Conservation (phyloP, 805 yeast genomes). For the Sugiyamaella qingdaonensis region DNA sequence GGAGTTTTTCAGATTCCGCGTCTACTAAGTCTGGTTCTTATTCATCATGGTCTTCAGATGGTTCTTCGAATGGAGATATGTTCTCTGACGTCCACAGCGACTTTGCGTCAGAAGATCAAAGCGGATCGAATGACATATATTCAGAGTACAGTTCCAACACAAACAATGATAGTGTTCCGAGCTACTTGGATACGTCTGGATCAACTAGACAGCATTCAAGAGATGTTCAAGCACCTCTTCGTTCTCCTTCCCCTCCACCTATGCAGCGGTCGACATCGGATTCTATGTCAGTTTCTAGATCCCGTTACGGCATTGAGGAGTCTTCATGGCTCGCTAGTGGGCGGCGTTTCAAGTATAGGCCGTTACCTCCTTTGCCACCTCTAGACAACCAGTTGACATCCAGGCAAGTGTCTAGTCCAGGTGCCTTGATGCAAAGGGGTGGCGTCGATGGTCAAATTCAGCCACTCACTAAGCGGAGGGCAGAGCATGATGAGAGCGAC, state of each 20-base stretch:
- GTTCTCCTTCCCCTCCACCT: background rate
- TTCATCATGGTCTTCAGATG: background rate
- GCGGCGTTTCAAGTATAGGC: background rate
- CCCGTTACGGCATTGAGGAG: background rate
- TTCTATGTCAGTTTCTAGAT: background rate
- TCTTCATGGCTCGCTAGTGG: slow-evolving; percentile 3
- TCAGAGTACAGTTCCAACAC: background rate
- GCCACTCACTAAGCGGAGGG: background rate
- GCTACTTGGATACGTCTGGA: background rate
- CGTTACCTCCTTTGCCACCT: background rate
- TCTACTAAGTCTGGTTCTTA: background rate
- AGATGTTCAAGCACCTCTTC: background rate
- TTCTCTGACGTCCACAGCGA: background rate
- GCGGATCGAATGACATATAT: background rate
- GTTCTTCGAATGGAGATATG: background rate
- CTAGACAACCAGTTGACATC: background rate
- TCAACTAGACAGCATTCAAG: background rate
- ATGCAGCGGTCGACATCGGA: background rate
- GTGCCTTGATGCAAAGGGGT: background rate
- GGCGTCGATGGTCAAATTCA: background rate
- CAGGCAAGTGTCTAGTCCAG: background rate
- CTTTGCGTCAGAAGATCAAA: background rate
- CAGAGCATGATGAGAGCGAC: slow-evolving; percentile 9
- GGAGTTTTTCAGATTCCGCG: background rate
- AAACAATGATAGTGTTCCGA: background rate